Evolutionary conservation across 108 stramenopile genomes (phyloP).

Genomic region (Craspedostauros australis): DNA sequence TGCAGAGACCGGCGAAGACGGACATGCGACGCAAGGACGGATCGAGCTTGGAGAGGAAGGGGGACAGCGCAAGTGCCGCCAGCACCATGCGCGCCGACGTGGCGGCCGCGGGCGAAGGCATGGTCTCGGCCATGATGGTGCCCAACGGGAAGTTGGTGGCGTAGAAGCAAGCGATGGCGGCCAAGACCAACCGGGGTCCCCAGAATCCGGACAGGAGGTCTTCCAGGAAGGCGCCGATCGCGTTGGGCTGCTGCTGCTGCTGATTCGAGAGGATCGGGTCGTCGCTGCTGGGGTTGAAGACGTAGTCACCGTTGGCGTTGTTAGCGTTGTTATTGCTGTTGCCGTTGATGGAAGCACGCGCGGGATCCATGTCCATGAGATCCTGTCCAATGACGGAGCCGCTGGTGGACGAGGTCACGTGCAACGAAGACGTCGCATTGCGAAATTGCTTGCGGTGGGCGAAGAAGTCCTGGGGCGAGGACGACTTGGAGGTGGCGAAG

Average conservation of each 20-base stretch:
- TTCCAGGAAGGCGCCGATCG: slow-evolving; percentile 1
- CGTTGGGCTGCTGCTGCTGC: no score
- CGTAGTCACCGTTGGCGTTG: slow-evolving; percentile 8
- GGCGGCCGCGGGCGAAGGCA: slow-evolving; percentile 47
- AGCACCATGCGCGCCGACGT: slow-evolving; percentile 50
- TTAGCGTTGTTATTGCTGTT: slow-evolving; percentile 1
- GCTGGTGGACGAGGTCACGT: no score
- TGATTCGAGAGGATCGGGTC: no score
- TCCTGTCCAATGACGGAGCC: no score
- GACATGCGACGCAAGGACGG: slow-evolving; percentile 20
- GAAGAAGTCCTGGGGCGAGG: no score
- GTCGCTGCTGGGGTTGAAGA: no score
- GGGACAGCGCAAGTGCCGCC: slow-evolving; percentile 48
- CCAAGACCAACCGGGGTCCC: slow-evolving; percentile 46
- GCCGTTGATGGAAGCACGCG: slow-evolving; percentile 2
- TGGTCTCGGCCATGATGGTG: slow-evolving; percentile 56
- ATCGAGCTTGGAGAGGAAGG: slow-evolving; percentile 46
- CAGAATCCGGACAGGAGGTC: slow-evolving; percentile 15
- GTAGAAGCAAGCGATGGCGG: slow-evolving; percentile 39
- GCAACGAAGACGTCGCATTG: no score
- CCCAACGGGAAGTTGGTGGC: slow-evolving; percentile 72
- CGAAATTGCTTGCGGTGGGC: no score
- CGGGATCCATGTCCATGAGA: no score
- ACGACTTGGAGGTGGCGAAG: no score
- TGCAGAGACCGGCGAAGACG: slow-evolving; percentile 47